Conservation (phyloP, 257 asterid species). For the Primulina tabacum region DNA sequence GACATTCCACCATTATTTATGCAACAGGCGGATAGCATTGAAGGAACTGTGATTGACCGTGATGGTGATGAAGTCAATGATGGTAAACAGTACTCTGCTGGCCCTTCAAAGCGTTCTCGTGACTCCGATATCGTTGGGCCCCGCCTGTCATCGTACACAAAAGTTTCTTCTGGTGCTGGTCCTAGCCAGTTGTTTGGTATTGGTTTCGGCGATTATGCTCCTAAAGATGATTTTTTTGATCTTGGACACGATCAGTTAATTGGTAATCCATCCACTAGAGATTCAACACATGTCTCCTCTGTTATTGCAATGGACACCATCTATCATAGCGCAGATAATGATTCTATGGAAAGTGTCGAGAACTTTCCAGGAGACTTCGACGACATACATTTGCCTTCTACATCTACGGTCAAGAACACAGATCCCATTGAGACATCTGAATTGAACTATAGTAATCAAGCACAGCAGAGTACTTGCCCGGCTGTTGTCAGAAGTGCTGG, state of each 20-base stretch:
- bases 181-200: conserved; percentile 79
- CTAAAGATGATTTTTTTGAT: conserved; percentile 47
- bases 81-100: conserved; percentile 73
- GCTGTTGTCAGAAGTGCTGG: conserved; percentile 70
- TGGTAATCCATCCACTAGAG: conserved; percentile 65
- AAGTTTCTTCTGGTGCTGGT: conserved; percentile 77
- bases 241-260: conserved; percentile 54
- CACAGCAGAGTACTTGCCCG: conserved; percentile 89
- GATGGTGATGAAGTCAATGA: conserved; percentile 96
- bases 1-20: conserved; percentile 66
- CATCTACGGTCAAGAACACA: conserved; percentile 56
- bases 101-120: conserved; percentile 87
- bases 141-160: conserved; percentile 42
- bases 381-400: conserved; percentile 73
- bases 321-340: conserved; percentile 57
- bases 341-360: conserved; percentile 98
- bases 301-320: conserved; percentile 98
- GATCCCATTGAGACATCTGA: conserved; percentile 80
- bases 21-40: conserved; percentile 91
- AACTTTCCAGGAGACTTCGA: conserved; percentile 77
- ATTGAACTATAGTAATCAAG: conserved; percentile 88
- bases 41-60: conserved; percentile 97
- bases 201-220: conserved; percentile 55
- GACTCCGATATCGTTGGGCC: conserved; percentile 48
- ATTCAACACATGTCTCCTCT: conserved; percentile 76